Evolutionary conservation across 805 yeast genomes (phyloP).

Genomic region (Candida boidinii): DNA sequence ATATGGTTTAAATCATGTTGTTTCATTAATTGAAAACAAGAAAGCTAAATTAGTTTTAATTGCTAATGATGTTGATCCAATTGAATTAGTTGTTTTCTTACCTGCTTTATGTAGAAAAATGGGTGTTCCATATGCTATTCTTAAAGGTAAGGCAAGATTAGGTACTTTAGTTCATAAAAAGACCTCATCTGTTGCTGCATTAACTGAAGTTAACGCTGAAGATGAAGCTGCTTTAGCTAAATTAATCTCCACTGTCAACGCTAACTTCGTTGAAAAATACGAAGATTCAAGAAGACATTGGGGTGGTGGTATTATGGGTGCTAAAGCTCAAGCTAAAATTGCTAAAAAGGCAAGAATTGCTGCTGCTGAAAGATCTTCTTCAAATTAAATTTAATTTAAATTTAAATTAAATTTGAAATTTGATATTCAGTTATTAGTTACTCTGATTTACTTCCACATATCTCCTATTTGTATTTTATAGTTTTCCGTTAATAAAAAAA

Average conservation of each 20-base stretch:
- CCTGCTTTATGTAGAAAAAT: conserved; percentile 99
- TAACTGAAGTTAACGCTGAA: conserved; percentile 90
- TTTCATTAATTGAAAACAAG: conserved; percentile 94
- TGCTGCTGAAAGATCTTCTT: too few relatives aligned
- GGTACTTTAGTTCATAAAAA: conserved; percentile 97
- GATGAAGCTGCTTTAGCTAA: conserved; percentile 94
- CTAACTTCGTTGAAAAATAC: conserved; percentile 89
- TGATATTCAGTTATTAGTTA: too few relatives aligned
- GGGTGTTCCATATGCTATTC: conserved; percentile 99
- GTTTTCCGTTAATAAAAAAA: too few relatives aligned
- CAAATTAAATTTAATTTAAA: neutral
- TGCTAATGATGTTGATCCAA: conserved; percentile 99
- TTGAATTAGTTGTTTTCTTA: conserved; percentile 92
- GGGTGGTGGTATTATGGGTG: conserved; percentile 99
- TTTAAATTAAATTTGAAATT: too few relatives aligned
- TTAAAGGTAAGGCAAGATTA: conserved; percentile 97
- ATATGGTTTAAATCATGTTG: conserved; percentile 99
- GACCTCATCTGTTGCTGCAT: conserved; percentile 94
- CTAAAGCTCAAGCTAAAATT: conserved; percentile 80
- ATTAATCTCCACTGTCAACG: conserved; percentile 85
- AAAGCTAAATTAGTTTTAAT: conserved; percentile 95
- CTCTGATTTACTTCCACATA: too few relatives aligned
- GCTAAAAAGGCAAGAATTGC: conserved; percentile 61
- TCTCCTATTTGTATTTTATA: too few relatives aligned
- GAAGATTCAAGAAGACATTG: conserved; percentile 97